Conservation (phyloP, 2,329 filamentous ascomycete genomes). For the Amylocarpus encephaloides region DNA sequence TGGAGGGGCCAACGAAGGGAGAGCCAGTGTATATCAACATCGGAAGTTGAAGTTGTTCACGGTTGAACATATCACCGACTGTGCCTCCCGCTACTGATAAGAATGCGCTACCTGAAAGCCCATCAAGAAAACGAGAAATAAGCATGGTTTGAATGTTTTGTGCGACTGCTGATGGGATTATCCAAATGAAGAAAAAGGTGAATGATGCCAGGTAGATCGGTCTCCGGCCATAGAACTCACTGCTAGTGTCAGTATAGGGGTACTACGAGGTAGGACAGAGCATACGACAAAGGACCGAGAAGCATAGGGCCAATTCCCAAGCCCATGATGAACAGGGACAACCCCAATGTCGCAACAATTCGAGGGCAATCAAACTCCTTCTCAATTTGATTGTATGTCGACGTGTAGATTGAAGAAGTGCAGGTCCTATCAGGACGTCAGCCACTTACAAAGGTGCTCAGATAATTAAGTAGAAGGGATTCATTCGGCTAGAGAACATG, state of each 20-base stretch:
- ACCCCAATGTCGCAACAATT: constrained; percentile 69
- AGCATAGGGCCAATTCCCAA: constrained; percentile 53
- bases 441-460: not conserved
- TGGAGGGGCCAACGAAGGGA: constrained; percentile 56
- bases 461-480: not conserved
- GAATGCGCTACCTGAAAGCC: constrained; percentile 63
- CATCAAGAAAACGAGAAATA: constrained; percentile 70
- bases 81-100: constrained; percentile 75
- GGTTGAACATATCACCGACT: constrained; percentile 71
- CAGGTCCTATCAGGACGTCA: constrained; percentile 53
- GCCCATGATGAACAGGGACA: constrained; percentile 79
- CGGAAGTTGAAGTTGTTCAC: constrained; percentile 63
- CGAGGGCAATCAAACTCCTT: constrained; percentile 62
- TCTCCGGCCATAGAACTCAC: constrained; percentile 71
- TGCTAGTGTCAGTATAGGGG: constrained; percentile 4
- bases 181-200: constrained; percentile 67
- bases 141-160: constrained; percentile 76
- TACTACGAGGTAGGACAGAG: constrained; percentile 18
- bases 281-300: constrained; percentile 46
- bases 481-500: not conserved
- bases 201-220: constrained; percentile 76
- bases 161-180: constrained; percentile 77
- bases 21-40: constrained; percentile 75
- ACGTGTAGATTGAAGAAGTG: constrained; percentile 82
- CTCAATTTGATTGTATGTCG: constrained; percentile 71